A percentile compares a stretch with the other conserved stretches of the same genome.
phyloP scores from a whole-genome alignment of 148 eudicot genomes.

The Bassia scoparia region DNA sequence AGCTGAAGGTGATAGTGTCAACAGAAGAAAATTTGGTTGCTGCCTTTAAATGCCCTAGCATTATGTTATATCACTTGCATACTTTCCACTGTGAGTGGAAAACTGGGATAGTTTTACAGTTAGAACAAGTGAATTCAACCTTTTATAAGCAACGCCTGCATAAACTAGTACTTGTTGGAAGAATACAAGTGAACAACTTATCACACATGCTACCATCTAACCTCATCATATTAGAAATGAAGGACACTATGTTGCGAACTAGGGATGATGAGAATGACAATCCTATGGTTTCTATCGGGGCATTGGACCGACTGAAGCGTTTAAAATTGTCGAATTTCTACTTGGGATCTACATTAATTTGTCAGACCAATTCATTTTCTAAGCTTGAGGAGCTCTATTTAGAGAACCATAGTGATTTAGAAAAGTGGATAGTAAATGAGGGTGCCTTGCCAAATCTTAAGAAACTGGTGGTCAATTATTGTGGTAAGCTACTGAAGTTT shows the following conservation, averaged over 20 bases:
- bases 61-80: conserved; percentile 11
- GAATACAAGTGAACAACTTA: background rate
- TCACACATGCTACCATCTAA: conserved; percentile 17
- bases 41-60: conserved; percentile 15
- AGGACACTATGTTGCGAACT: conserved; percentile 2
- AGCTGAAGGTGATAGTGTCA: conserved; percentile 17
- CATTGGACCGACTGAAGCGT: conserved; percentile 19
- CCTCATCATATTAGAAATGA: conserved; percentile 17
- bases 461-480: conserved; percentile 8
- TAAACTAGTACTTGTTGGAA: conserved; percentile 15
- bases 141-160: conserved; percentile 5
- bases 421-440: conserved; percentile 7
- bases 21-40: conserved; percentile 1
- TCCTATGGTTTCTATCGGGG: conserved; percentile 18
- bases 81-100: conserved; percentile 12
- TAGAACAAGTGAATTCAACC: background rate
- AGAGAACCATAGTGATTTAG: background rate
- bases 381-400: conserved; percentile 21
- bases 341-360: background rate
- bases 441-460: conserved; percentile 21
- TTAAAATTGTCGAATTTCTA: conserved; percentile 12
- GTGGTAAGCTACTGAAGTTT: conserved; percentile 5
- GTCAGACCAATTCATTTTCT: conserved; percentile 8
- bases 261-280: background rate
- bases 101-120: background rate